Evolutionary conservation across 164 flowering plant genomes (phyloP), one percentile per base, ranked within the genome.

Genomic region (Cinnamomum micranthum): DNA sequence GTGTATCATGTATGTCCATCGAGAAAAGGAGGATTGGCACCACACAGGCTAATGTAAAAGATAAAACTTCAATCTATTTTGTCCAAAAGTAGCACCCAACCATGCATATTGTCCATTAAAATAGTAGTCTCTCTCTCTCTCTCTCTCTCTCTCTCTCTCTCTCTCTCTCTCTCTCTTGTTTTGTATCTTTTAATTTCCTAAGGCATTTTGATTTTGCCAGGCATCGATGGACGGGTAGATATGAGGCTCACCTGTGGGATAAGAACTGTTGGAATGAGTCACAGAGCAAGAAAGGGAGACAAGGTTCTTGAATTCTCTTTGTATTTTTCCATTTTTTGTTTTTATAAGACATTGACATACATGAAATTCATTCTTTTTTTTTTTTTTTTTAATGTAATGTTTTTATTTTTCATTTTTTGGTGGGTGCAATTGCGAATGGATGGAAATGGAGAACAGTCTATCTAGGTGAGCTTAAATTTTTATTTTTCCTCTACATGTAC

Each of bases 201-300:
- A 41, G 47, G 47, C 47, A 41, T 55, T 17, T 17, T 63, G 71
- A 24, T 1, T 62, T 65, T 71, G 76, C 71, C 74, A 93, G 98
- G 88, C 98, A 94, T 78, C 81, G 98, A 55, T 91, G 98, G 95
- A 92, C 95, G 0, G 97, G 97, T 6, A 79, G 98, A 71, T 94
- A 88, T 78, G 98, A 94, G 80, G 97, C 98, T 78, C 98, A 94
- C 86, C 77, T 94, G 70, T 94, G 98, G 98, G 98, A 94, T 72
- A 94, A 90, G 86, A 85, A 91, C 72, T 88, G 92, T 71, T 92
- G 98, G 98, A 92, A 92, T 81, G 92, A 91, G 68, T 83, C 92
- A 2, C 97, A 91, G 68, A 94, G 78, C 81, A 94, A 90, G 86
- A 94, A 90, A 88, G 98, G 98, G 78, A 80, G 92, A 84, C 98